A percentile compares a stretch with the other conserved stretches of the same genome.
These are phyloP conservation scores for Salix arbutifolia DNA, from an alignment of 345 rosid species.

Conservation along the genomic window DNA sequence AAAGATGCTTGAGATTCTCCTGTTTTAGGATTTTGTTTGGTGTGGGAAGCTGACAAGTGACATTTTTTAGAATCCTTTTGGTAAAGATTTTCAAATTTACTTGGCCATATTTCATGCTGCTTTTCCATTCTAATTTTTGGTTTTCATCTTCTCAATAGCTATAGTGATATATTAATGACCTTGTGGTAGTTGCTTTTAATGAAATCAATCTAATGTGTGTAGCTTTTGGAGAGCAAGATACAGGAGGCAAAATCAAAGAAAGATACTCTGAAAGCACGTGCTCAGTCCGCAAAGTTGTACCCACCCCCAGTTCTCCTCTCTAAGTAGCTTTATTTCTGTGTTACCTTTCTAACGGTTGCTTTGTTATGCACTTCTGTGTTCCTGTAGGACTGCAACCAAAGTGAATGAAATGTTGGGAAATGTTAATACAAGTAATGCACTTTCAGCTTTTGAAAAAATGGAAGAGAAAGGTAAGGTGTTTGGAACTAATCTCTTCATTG, in stretches of 20 bases:
- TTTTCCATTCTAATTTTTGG: background rate
- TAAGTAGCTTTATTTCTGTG: background rate
- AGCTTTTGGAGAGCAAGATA: constrained; percentile 98
- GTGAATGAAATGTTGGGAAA: constrained; percentile 78
- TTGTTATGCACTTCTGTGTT: constrained; percentile 6
- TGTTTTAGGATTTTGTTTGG: background rate
- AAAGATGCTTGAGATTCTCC: background rate
- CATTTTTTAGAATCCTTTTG: background rate
- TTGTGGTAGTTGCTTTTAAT: constrained; percentile 18
- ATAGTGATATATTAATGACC: constrained; percentile 12
- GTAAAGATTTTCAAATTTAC: background rate
- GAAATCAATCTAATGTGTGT: constrained; percentile 21
- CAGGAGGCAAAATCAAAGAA: constrained; percentile 97
- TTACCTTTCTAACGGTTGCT: constrained; percentile 1
- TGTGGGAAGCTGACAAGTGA: background rate
- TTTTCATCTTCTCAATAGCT: background rate
- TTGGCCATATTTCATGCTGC: background rate
- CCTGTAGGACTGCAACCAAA: constrained; percentile 64
- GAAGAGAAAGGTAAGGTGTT: constrained; percentile 68
- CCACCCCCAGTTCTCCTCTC: constrained; percentile 18
- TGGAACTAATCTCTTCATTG: background rate
- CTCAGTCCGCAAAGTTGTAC: constrained; percentile 74
- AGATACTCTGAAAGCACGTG: constrained; percentile 93
- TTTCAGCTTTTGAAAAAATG: constrained; percentile 78
- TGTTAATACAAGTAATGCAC: constrained; percentile 71